These are phyloP conservation scores for Cladophialophora carrionii DNA, from an alignment of 2,329 filamentous ascomycete species.

Conservation along the genomic window DNA sequence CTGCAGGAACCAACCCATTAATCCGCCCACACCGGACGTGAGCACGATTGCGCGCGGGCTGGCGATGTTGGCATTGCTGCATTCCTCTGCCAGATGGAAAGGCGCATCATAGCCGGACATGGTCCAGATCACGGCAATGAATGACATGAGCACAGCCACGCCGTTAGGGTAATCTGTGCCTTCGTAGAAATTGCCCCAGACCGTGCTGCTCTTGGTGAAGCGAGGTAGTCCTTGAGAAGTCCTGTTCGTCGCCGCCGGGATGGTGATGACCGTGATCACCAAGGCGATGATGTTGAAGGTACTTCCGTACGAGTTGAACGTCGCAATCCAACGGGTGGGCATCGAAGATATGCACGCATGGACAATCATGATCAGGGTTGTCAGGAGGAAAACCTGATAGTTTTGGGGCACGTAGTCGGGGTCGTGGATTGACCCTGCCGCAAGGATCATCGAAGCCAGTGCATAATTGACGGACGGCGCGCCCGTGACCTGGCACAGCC, in stretches of 20 bases:
- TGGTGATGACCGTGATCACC: slow-evolving; percentile 68
- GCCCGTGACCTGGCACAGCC: slow-evolving; percentile 68
- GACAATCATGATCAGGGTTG: slow-evolving; percentile 67
- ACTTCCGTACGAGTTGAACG: slow-evolving; percentile 70
- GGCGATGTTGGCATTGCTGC: slow-evolving; percentile 71
- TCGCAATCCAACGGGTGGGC: slow-evolving; percentile 71
- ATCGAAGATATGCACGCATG: slow-evolving; percentile 70
- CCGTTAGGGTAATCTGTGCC: slow-evolving; percentile 70
- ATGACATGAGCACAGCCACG: slow-evolving; percentile 70
- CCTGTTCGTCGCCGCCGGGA: slow-evolving; percentile 62
- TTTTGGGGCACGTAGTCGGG: slow-evolving; percentile 66
- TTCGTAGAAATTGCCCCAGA: slow-evolving; percentile 69
- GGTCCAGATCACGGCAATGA: slow-evolving; percentile 71
- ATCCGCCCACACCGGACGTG: slow-evolving; percentile 67
- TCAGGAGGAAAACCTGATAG: slow-evolving; percentile 71
- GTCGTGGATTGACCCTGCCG: slow-evolving; percentile 68
- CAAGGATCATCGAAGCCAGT: slow-evolving; percentile 70
- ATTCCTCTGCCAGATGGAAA: slow-evolving; percentile 76
- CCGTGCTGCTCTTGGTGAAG: slow-evolving; percentile 61
- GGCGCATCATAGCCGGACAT: slow-evolving; percentile 69
- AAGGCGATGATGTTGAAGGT: slow-evolving; percentile 72
- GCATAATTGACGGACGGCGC: slow-evolving; percentile 70
- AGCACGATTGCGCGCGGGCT: slow-evolving; percentile 72
- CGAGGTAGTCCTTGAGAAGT: slow-evolving; percentile 58
- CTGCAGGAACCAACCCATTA: slow-evolving; percentile 74